A percentile compares a stretch with the other conserved stretches of the same genome.
These are phyloP conservation scores for Malassezia restricta DNA, from an alignment of 1,284 basidiomycete genomes.

Conservation along the genomic window DNA sequence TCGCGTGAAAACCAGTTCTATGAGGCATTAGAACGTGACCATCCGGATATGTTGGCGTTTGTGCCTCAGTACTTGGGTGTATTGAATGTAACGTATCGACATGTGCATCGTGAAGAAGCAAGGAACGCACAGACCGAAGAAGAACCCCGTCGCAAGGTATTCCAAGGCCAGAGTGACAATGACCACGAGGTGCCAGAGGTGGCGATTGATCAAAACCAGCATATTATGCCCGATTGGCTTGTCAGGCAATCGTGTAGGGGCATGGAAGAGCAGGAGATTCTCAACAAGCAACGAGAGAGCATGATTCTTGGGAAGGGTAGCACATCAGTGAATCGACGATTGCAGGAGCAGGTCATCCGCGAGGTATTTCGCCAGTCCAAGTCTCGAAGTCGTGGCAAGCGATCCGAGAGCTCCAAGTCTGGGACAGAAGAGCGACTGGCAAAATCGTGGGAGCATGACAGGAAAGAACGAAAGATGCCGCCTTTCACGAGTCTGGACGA, in stretches of 20 bases:
- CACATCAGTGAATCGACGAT: constrained; percentile 40
- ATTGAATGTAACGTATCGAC: constrained; percentile 80
- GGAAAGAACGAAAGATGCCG: background rate
- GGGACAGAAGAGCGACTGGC: constrained; percentile 17
- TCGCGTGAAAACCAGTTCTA: constrained; percentile 96
- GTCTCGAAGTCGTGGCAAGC: constrained; percentile 21
- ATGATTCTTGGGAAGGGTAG: constrained; percentile 33
- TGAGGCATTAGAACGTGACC: constrained; percentile 84
- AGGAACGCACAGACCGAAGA: background rate
- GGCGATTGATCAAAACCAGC: constrained; percentile 76
- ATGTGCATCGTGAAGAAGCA: constrained; percentile 15
- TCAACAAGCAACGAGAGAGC: background rate
- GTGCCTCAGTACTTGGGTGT: constrained; percentile 95
- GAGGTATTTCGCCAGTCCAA: constrained; percentile 39
- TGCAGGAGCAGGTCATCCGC: constrained; percentile 42
- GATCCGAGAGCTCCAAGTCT: background rate
- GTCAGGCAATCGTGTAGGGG: constrained; percentile 31
- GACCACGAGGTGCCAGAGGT: constrained; percentile 55
- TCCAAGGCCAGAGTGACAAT: constrained; percentile 36
- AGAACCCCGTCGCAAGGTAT: constrained; percentile 29
- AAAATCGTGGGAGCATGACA: constrained; percentile 23
- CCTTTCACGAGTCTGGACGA: background rate
- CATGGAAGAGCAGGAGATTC: background rate
- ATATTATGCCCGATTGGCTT: constrained; percentile 91
- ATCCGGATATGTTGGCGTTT: constrained; percentile 76